A percentile compares a stretch with the other conserved stretches of the same genome.
These are phyloP conservation scores for Didymellaceae sp. DNA, from an alignment of 2,329 filamentous ascomycete species.

Conservation along the genomic window DNA sequence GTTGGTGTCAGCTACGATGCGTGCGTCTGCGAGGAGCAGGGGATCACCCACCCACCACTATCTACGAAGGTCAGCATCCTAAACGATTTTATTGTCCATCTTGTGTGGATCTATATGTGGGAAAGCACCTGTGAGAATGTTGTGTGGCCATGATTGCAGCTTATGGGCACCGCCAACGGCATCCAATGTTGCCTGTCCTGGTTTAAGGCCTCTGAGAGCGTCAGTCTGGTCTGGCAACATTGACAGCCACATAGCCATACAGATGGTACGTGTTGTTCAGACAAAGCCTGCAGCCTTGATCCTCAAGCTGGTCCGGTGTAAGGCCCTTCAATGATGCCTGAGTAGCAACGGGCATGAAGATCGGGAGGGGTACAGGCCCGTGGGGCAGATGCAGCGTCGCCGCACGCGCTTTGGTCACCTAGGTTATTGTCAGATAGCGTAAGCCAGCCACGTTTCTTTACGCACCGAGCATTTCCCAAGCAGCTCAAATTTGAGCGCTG, in stretches of 20 bases:
- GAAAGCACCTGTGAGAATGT: constrained; percentile 76
- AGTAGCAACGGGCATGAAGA: constrained; percentile 99
- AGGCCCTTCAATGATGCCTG: constrained; percentile 94
- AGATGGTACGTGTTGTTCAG: constrained; percentile 98
- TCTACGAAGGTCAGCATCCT: constrained; percentile 46
- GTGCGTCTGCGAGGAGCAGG: constrained; percentile 20
- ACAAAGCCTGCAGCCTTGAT: constrained; percentile 87
- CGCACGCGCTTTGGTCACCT: constrained; percentile 95
- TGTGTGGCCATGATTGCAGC: constrained; percentile 92
- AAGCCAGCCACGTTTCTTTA: neutral
- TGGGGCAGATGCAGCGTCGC: constrained; percentile 88
- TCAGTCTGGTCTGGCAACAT: constrained; percentile 20
- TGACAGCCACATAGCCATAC: constrained; percentile 28
- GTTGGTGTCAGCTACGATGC: constrained; percentile 34
- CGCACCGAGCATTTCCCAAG: constrained; percentile 48
- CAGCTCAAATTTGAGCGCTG: constrained; percentile 48
- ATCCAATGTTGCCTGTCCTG: constrained; percentile 87
- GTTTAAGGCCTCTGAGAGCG: constrained; percentile 73
- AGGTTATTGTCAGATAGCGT: constrained; percentile 1
- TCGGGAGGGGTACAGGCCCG: constrained; percentile 85
- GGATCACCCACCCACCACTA: constrained; percentile 53
- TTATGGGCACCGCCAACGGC: constrained; percentile 90
- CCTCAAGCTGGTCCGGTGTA: constrained; percentile 88
- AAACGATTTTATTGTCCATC: neutral
- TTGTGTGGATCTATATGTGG: neutral